These are phyloP conservation scores for Botryotinia calthae DNA, from an alignment of 2,329 filamentous ascomycete genomes.

Conservation along the genomic window DNA sequence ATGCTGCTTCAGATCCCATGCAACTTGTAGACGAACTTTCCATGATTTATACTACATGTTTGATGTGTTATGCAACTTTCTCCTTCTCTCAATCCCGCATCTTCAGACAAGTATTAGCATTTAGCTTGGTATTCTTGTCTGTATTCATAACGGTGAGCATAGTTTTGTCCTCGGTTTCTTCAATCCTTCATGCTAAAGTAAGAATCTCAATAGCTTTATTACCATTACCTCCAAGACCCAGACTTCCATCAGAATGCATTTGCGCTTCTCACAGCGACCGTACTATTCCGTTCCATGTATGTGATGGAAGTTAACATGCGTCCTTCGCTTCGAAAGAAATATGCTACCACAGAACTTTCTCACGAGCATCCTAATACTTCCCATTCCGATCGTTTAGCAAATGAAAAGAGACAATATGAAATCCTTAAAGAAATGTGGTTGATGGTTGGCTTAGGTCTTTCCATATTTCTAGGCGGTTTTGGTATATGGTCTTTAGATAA, in stretches of 20 bases:
- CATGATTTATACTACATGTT: constrained; percentile 70
- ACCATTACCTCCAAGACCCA: constrained; percentile 71
- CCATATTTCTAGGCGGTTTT: constrained; percentile 65
- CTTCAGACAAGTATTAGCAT: constrained; percentile 49
- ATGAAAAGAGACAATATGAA: constrained; percentile 54
- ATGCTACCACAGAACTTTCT: constrained; percentile 41
- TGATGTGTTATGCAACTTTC: constrained; percentile 69
- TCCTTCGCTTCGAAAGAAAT: constrained; percentile 45
- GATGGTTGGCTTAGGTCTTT: constrained; percentile 59
- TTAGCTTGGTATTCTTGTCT: constrained; percentile 50
- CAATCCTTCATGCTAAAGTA: not conserved
- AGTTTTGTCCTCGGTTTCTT: not conserved
- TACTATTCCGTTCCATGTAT: constrained; percentile 58
- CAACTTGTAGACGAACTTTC: constrained; percentile 68
- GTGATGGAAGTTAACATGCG: constrained; percentile 67
- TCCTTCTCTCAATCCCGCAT: constrained; percentile 53
- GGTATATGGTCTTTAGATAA: constrained; percentile 68
- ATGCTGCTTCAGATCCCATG: constrained; percentile 56
- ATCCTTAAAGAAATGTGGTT: constrained; percentile 67
- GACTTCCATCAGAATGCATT: constrained; percentile 72
- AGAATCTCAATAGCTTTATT: constrained; percentile 49
- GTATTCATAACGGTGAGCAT: constrained; percentile 55
- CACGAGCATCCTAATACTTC: constrained; percentile 39
- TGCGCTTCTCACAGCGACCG: constrained; percentile 57
- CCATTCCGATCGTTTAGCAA: constrained; percentile 51